phyloP scores from a whole-genome alignment of 1,284 basidiomycete species.

The Ceratobasidium sp. region DNA sequence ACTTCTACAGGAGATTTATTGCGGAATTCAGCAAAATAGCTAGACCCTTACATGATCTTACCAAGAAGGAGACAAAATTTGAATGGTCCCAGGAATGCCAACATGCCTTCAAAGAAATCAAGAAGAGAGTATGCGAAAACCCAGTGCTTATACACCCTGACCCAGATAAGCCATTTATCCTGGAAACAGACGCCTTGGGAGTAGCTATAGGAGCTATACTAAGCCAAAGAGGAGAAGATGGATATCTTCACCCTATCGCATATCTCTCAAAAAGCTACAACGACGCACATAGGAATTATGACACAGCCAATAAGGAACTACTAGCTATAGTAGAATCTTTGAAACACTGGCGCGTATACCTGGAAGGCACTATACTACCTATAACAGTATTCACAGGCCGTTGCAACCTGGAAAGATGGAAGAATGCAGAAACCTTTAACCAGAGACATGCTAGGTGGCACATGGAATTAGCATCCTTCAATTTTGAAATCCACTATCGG shows the following conservation, averaged over 20 bases:
- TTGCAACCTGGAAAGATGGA: conserved; percentile 17
- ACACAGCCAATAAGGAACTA: conserved; percentile 51
- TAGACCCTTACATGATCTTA: conserved; percentile 45
- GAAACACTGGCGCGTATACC: conserved; percentile 46
- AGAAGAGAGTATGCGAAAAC: background rate
- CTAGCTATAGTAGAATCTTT: conserved; percentile 38
- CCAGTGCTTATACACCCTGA: conserved; percentile 27
- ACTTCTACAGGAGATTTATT: conserved; percentile 51
- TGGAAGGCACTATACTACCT: conserved; percentile 40
- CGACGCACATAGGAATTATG: conserved; percentile 50
- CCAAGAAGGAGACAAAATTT: conserved; percentile 39
- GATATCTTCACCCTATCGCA: conserved; percentile 39
- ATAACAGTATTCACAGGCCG: conserved; percentile 45
- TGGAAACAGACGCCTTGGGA: too few species aligned
- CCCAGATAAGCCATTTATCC: too few species aligned
- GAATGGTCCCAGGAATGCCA: too few species aligned
- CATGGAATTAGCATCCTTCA: too few species aligned
- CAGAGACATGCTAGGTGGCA: too few species aligned
- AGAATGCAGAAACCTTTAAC: too few species aligned
- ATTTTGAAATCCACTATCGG: too few species aligned
- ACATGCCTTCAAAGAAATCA: conserved; percentile 24
- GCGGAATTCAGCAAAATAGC: conserved; percentile 22
- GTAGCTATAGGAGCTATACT: conserved; percentile 23
- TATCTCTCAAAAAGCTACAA: conserved; percentile 34
- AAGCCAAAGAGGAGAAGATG: conserved; percentile 26